Conservation (phyloP, 73 alveolate species). For the Tetrahymena thermophila region DNA sequence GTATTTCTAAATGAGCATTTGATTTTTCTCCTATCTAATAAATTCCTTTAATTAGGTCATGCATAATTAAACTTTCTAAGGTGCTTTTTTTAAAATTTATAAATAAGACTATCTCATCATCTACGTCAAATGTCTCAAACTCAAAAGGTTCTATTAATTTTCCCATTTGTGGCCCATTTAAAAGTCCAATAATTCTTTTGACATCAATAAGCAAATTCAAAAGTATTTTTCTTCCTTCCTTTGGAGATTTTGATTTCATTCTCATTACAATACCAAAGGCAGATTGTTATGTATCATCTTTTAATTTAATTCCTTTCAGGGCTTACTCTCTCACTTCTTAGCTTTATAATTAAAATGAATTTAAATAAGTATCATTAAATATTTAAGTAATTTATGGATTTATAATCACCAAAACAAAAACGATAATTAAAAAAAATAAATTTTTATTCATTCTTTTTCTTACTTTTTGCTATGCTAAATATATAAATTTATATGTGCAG, state of each 20-base stretch:
- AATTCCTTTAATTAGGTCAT: neutral
- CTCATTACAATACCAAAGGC: neutral
- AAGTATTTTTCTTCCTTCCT: neutral
- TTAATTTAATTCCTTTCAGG: neutral
- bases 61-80: neutral
- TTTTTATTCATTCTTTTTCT: too few species aligned
- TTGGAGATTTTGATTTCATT: neutral
- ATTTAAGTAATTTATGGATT: neutral
- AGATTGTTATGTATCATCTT: neutral
- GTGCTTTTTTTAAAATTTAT: neutral
- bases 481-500: neutral
- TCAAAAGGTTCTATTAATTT: neutral
- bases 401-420: too few species aligned
- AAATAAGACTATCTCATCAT: neutral
- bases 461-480: neutral
- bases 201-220: neutral
- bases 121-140: neutral
- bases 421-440: too few species aligned
- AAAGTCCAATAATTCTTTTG: neutral
- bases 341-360: neutral
- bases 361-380: neutral
- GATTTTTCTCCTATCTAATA: neutral
- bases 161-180: neutral
- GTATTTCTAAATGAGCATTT: neutral
- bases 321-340: constrained; percentile 1